Evolutionary conservation across 306 rosid species (phyloP).

Genomic region (Sicyos edulis): DNA sequence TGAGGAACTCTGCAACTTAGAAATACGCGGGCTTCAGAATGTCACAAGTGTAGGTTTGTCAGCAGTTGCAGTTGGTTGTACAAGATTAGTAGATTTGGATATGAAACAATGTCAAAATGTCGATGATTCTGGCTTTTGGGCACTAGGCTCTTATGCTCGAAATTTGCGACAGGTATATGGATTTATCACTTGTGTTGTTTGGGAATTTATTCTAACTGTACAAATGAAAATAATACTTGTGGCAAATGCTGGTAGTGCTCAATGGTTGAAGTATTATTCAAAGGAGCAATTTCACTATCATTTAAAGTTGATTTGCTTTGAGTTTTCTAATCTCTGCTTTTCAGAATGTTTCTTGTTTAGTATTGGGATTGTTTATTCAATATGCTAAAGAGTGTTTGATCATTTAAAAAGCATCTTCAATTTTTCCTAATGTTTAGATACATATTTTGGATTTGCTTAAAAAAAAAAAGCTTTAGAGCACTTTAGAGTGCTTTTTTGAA

Average conservation of each 20-base stretch:
- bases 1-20: constrained; percentile 42
- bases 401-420: background rate
- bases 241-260: constrained; percentile 3
- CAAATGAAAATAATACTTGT: constrained; percentile 2
- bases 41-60: constrained; percentile 46
- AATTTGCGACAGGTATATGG: constrained; percentile 49
- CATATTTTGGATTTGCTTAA: too few species aligned
- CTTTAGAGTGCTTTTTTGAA: background rate
- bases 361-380: too few species aligned
- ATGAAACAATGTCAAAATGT: constrained; percentile 49
- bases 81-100: constrained; percentile 53
- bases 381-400: background rate
- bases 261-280: background rate
- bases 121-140: constrained; percentile 56
- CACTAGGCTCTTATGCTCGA: constrained; percentile 43
- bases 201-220: background rate
- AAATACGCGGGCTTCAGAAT: constrained; percentile 49
- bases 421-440: background rate
- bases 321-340: background rate
- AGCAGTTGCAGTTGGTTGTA: constrained; percentile 44
- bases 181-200: constrained; percentile 2
- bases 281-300: background rate
- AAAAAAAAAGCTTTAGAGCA: too few species aligned
- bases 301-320: background rate
- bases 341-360: background rate